Percentiles rank a stretch among this genome's conserved stretches.
phyloP scores from a whole-genome alignment of 2,329 filamentous ascomycete genomes.

The Diplodia mutila region DNA sequence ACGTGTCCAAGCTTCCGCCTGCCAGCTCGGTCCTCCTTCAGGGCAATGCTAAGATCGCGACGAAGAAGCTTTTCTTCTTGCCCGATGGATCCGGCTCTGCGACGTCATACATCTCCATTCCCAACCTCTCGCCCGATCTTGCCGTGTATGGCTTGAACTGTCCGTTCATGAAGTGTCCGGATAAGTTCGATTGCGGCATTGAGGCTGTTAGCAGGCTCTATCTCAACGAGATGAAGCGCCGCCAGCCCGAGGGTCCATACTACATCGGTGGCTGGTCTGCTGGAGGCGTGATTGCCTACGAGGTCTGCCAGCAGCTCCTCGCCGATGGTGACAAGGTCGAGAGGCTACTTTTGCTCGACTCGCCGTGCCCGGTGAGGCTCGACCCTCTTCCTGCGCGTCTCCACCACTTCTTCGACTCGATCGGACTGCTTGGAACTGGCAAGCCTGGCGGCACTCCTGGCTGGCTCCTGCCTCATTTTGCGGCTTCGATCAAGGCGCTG shows the following conservation, averaged over 20 bases:
- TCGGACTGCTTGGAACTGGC: constrained; percentile 70
- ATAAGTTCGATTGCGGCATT: constrained; percentile 67
- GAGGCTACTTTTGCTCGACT: constrained; percentile 57
- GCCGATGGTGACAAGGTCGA: constrained; percentile 54
- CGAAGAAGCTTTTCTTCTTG: constrained; percentile 58
- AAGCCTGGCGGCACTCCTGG: constrained; percentile 64
- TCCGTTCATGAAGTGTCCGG: constrained; percentile 71
- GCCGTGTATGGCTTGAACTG: constrained; percentile 65
- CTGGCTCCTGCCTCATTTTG: constrained; percentile 77
- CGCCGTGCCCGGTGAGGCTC: constrained; percentile 57
- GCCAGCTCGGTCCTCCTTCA: constrained; percentile 61
- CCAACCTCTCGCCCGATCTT: constrained; percentile 56
- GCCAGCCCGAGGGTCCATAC: constrained; percentile 67
- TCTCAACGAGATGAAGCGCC: constrained; percentile 70
- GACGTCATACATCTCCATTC: constrained; percentile 68
- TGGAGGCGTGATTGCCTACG: constrained; percentile 59
- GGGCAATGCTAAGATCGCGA: constrained; percentile 60
- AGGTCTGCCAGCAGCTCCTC: constrained; percentile 54
- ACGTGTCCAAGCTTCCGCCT: constrained; percentile 51
- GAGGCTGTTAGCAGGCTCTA: constrained; percentile 68
- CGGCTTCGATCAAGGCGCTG: constrained; percentile 68
- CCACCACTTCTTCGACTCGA: constrained; percentile 72
- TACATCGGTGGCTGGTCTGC: constrained; percentile 60
- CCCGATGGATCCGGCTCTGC: constrained; percentile 62
- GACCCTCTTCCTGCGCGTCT: constrained; percentile 58